A percentile compares a stretch with the other conserved stretches of the same genome.
These are phyloP conservation scores for Knufia petricola DNA, from an alignment of 2,329 filamentous ascomycete genomes.

Conservation along the genomic window DNA sequence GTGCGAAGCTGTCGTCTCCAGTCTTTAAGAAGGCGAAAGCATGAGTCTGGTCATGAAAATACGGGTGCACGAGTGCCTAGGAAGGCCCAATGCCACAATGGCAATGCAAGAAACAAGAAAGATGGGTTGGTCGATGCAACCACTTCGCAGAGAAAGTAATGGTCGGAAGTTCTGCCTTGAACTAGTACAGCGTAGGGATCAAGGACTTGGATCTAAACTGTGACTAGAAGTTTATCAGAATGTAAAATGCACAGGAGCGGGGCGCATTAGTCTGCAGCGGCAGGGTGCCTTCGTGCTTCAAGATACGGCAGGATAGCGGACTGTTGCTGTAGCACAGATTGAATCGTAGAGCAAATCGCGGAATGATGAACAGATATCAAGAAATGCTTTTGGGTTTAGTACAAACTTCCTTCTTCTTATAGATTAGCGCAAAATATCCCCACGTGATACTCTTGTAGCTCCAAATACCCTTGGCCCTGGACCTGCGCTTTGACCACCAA, in stretches of 20 bases:
- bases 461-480: background rate
- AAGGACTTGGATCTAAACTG: constrained; percentile 3
- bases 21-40: constrained; percentile 2
- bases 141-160: constrained; percentile 2
- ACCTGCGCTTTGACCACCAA: constrained; percentile 1
- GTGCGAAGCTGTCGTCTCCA: constrained; percentile 3
- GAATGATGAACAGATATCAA: no score
- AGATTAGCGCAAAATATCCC: constrained; percentile 1
- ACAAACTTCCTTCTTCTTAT: background rate
- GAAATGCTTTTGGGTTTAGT: no score
- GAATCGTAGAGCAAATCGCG: no score
- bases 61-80: constrained; percentile 2
- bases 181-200: constrained; percentile 2
- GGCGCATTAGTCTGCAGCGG: background rate
- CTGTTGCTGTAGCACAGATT: no score
- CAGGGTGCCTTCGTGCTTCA: background rate
- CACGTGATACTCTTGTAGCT: constrained; percentile 1
- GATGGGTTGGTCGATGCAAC: constrained; percentile 2
- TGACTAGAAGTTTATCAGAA: constrained; percentile 2
- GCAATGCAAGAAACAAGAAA: background rate
- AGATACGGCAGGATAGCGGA: no score
- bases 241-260: constrained; percentile 1
- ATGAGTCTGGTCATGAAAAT: constrained; percentile 3
- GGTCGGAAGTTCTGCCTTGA: constrained; percentile 1
- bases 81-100: constrained; percentile 1